Evolutionary conservation across 2,329 filamentous ascomycete species (phyloP).

Genomic region (Juglanconis oblonga): DNA sequence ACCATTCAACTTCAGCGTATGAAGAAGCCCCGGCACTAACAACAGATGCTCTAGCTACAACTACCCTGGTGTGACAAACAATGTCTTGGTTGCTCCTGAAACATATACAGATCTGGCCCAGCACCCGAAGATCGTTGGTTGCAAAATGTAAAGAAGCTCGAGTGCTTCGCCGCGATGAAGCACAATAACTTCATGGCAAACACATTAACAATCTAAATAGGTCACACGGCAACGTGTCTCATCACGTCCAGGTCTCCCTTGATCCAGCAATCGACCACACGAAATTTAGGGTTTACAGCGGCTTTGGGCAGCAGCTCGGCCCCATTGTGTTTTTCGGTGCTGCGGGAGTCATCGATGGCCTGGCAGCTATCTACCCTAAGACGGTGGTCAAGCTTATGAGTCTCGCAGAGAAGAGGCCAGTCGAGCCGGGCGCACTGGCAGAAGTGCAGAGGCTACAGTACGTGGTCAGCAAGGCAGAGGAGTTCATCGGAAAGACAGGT

Average conservation of each 20-base stretch:
- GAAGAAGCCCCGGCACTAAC: not conserved
- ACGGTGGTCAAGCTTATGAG: slow-evolving; percentile 57
- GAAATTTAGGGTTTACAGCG: slow-evolving; percentile 62
- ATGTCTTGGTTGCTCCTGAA: slow-evolving; percentile 54
- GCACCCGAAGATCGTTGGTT: slow-evolving; percentile 65
- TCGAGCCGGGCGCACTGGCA: slow-evolving; percentile 33
- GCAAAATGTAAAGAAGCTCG: slow-evolving; percentile 48
- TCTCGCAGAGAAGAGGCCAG: slow-evolving; percentile 34
- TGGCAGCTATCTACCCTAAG: slow-evolving; percentile 63
- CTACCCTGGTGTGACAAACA: slow-evolving; percentile 65
- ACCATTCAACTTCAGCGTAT: not conserved
- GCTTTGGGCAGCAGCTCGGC: slow-evolving; percentile 64
- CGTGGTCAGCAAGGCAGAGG: slow-evolving; percentile 58
- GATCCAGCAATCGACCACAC: slow-evolving; percentile 59
- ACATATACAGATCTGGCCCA: slow-evolving; percentile 56
- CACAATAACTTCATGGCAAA: too few relatives aligned
- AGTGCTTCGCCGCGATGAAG: too few relatives aligned
- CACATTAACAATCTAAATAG: slow-evolving; percentile 7
- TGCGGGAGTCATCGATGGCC: slow-evolving; percentile 64
- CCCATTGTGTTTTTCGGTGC: slow-evolving; percentile 62
- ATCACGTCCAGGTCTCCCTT: slow-evolving; percentile 60
- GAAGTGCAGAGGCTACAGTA: slow-evolving; percentile 60
- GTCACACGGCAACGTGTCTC: slow-evolving; percentile 63
- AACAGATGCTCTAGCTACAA: slow-evolving; percentile 37
- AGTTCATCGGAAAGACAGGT: slow-evolving; percentile 58